phyloP scores from a whole-genome alignment of 1,284 basidiomycete genomes.

The Ustanciosporium gigantosporum region DNA sequence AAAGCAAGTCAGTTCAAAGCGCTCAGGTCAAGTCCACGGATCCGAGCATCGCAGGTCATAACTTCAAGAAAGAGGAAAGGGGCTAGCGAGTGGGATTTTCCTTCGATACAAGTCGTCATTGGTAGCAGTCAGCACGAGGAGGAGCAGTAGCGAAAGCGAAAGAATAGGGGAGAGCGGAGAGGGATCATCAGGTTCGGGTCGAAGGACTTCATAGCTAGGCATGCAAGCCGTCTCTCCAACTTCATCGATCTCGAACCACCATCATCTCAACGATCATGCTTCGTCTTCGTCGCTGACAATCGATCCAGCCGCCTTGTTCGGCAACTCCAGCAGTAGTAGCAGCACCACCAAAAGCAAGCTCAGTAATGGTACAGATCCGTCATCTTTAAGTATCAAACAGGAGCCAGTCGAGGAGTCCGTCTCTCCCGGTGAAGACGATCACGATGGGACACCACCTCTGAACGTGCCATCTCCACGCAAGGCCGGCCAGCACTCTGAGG shows the following conservation, averaged over 20 bases:
- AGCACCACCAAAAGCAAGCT: slow-evolving; percentile 2
- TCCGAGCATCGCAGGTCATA: too few species aligned
- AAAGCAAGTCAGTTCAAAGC: too few species aligned
- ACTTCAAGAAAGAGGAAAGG: too few species aligned
- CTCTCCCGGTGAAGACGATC: not conserved
- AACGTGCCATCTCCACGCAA: not conserved
- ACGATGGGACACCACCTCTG: not conserved
- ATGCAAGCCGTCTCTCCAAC: slow-evolving; percentile 28
- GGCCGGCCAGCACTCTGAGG: not conserved
- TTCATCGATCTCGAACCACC: slow-evolving; percentile 5
- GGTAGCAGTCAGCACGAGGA: too few species aligned
- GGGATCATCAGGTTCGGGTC: too few species aligned
- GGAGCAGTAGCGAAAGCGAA: too few species aligned
- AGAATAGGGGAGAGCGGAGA: too few species aligned
- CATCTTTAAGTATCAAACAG: slow-evolving; percentile 20
- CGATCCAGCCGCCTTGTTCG: slow-evolving; percentile 19
- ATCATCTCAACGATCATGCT: slow-evolving; percentile 3
- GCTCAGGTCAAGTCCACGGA: too few species aligned
- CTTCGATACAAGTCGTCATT: too few species aligned
- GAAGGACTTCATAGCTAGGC: slow-evolving; percentile 4
- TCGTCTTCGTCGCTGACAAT: slow-evolving; percentile 14
- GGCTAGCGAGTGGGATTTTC: too few species aligned
- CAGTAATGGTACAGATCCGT: not conserved
- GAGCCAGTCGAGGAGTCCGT: slow-evolving; percentile 18
- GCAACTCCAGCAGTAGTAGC: not conserved